Percentiles rank a stretch among this genome's conserved stretches.
Conservation (phyloP, 1,284 basidiomycete species). For the Sporisorium scitamineum region DNA sequence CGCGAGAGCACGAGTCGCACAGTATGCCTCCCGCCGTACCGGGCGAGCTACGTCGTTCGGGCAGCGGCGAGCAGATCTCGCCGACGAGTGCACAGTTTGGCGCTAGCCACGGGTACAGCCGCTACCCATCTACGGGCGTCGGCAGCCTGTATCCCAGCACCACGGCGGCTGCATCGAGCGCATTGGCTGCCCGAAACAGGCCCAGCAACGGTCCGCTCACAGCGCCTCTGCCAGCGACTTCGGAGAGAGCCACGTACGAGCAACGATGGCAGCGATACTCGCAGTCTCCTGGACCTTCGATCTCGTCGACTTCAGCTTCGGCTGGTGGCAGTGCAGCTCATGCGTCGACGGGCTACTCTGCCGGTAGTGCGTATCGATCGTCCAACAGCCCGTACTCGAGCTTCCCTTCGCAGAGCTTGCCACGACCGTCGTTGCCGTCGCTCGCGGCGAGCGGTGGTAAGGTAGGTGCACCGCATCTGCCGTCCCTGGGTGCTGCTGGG, state of each 20-base stretch:
- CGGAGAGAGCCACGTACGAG: conserved; percentile 33
- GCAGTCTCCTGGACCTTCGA: conserved; percentile 34
- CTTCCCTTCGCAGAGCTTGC: conserved; percentile 47
- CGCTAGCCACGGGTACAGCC: conserved; percentile 27
- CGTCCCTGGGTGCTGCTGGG: conserved; percentile 31
- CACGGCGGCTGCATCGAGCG: conserved; percentile 15
- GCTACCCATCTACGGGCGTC: conserved; percentile 31
- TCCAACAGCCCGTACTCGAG: conserved; percentile 42
- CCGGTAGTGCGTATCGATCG: conserved; percentile 42
- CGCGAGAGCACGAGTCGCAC: conserved; percentile 35
- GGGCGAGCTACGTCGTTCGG: conserved; percentile 25
- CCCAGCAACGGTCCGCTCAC: conserved; percentile 32
- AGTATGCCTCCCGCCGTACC: conserved; percentile 33
- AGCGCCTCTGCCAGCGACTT: conserved; percentile 24
- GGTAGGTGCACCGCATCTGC: conserved; percentile 38
- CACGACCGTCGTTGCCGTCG: conserved; percentile 41
- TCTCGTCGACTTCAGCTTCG: conserved; percentile 12
- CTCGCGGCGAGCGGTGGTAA: conserved; percentile 26
- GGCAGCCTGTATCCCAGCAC: conserved; percentile 30
- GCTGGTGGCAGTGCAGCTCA: conserved; percentile 11
- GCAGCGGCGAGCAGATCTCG: conserved; percentile 29
- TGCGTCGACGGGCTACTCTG: conserved; percentile 17
- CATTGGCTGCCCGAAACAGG: conserved; percentile 17
- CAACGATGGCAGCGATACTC: conserved; percentile 45
- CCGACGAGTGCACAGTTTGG: conserved; percentile 31